Evolutionary conservation across 148 eudicot genomes (phyloP), one percentile per base, ranked within the genome.

Genomic region (Vaccinium vitisidaea): DNA sequence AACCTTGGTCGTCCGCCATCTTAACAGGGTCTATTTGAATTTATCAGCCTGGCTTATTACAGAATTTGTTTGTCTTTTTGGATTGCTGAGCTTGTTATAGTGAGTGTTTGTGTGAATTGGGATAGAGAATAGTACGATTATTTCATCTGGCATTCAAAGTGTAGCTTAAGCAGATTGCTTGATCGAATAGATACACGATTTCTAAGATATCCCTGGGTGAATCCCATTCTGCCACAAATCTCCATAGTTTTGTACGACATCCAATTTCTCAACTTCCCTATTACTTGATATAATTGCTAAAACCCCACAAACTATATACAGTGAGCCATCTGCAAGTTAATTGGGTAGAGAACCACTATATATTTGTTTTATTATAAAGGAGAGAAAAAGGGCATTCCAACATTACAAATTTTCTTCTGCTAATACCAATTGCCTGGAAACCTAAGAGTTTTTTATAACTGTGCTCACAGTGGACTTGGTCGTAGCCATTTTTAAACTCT

Each of bases 61-160:
- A 13, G 83, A 39, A 39, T 80, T 80, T 36, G 50, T 80, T 59
- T 80, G 74, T 59, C 30, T 59, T 80, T 43, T 7, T 43, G 71
- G 16, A 39, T 15, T 43, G 39, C 32, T 6, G 43, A 78, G 80
- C 21, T 78, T 23, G 16, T 52, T 27, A 53, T 46, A 23, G 80
- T 78, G 80, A 78, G 27, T 15, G 30, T 14, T 6, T 13, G 1
- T 30, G 19, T 78, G 23, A 50, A 77, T 52, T n/a, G n/a, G 23
- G 76, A 6, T 12, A 15, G 9, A 25, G 73, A 7, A 1, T n/a
- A 67, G 25, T 67, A 67, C 25, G 36, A 4, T 21, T 21, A 61
- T 67, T 11, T 9, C 73, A 67, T 67, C 36, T 25, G 36, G 23
- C 73, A 23, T 67, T 25, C 73, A 67, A 25, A 67, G 36, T 25